phyloP scores from a whole-genome alignment of 2,329 filamentous ascomycete species.

The Fusarium setosum region DNA sequence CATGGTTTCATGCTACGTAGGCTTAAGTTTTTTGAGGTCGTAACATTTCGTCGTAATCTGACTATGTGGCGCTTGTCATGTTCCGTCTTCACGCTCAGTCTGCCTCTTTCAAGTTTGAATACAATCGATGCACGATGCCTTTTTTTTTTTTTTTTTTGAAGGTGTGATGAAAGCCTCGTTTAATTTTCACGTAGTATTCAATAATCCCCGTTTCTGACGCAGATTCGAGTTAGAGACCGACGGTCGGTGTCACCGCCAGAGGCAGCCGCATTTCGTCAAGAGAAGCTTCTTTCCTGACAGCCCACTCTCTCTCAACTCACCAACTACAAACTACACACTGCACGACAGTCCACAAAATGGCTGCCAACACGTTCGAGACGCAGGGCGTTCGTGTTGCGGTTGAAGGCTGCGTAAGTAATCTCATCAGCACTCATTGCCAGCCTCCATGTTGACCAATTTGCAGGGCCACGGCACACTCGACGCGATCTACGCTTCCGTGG shows the following conservation, averaged over 20 bases:
- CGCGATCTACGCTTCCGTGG: slow-evolving; percentile 87
- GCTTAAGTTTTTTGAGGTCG: too few species aligned
- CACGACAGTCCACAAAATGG: slow-evolving; percentile 40
- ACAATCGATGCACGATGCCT: too few species aligned
- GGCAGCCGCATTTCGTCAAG: slow-evolving; percentile 8
- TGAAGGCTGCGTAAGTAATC: slow-evolving; percentile 80
- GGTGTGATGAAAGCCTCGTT: too few species aligned
- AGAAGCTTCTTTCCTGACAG: slow-evolving; percentile 20
- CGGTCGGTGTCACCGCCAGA: slow-evolving; percentile 3
- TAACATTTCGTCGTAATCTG: too few species aligned
- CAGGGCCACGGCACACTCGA: slow-evolving; percentile 93
- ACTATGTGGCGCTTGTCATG: too few species aligned
- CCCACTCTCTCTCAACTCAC: slow-evolving; percentile 24
- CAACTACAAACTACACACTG: slow-evolving; percentile 27
- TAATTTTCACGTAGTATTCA: too few species aligned
- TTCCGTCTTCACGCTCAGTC: too few species aligned
- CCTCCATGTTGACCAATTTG: slow-evolving; percentile 30
- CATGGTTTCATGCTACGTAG: too few species aligned
- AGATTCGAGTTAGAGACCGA: background rate
- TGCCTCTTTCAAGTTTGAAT: too few species aligned
- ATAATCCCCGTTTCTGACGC: too few species aligned
- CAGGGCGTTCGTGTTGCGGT: slow-evolving; percentile 79
- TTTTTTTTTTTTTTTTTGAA: too few species aligned
- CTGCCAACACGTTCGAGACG: slow-evolving; percentile 46
- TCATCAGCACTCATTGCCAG: background rate